Conservation (phyloP, 495 filamentous ascomycete species). For the Xylaria acuta region DNA sequence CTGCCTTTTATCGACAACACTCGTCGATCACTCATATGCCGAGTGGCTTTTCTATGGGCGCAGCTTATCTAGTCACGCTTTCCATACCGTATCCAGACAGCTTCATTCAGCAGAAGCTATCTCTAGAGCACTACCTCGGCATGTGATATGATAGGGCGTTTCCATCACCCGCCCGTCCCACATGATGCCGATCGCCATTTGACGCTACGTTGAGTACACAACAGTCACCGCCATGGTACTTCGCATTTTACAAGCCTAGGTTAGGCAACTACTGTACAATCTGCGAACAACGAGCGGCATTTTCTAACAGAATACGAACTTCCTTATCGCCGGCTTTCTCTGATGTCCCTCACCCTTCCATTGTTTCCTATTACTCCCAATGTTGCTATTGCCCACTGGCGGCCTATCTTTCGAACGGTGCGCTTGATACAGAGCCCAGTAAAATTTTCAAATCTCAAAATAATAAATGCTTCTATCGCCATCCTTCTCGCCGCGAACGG, state of each 20-base stretch:
- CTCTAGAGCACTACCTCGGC: constrained; percentile 6
- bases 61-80: not conserved
- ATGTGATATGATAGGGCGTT: constrained; percentile 11
- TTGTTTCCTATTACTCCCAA: not conserved
- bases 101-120: not conserved
- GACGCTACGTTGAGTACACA: not conserved
- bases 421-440: not conserved
- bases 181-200: constrained; percentile 19
- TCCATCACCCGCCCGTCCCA: not conserved
- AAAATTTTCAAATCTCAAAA: not conserved
- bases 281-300: not conserved
- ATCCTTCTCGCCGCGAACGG: not conserved
- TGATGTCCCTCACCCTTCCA: not conserved
- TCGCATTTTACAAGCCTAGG: not conserved
- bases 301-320: not conserved
- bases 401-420: not conserved
- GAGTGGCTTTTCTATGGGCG: not conserved
- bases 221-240: not conserved
- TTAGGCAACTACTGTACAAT: not conserved
- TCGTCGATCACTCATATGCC: constrained; percentile 10
- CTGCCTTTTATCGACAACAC: constrained; percentile 20
- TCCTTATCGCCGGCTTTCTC: not conserved
- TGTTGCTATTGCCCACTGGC: not conserved
- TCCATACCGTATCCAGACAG: not conserved
- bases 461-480: not conserved